A percentile compares a stretch with the other conserved stretches of the same genome.
Evolutionary conservation across 768 basidiomycete species (phyloP).

Genomic region (Pulveroboletus sp.): DNA sequence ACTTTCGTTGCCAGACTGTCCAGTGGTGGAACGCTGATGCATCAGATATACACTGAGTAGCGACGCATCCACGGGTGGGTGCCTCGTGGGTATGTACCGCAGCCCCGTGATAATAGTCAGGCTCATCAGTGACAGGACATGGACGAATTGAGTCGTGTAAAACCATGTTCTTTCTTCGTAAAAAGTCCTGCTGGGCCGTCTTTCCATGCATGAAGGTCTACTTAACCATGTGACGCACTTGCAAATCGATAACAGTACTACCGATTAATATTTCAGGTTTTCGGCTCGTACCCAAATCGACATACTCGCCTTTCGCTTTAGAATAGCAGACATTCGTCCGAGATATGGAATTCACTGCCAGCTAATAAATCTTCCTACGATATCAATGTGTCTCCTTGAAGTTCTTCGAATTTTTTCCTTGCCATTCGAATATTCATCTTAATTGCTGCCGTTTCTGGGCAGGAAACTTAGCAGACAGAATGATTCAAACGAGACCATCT

Average conservation of each 20-base stretch:
- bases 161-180: neutral
- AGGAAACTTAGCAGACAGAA: neutral
- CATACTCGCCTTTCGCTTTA: neutral
- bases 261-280: neutral
- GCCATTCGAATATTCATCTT: slow-evolving; percentile 87
- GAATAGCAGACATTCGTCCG: neutral
- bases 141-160: neutral
- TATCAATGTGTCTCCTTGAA: slow-evolving; percentile 69
- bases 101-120: too few species aligned
- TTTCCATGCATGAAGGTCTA: neutral
- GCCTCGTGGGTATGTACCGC: too few species aligned
- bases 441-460: slow-evolving; percentile 80
- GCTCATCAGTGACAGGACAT: too few species aligned
- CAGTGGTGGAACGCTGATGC: too few species aligned
- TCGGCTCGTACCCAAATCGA: neutral
- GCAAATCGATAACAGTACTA: neutral
- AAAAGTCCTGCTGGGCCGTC: neutral
- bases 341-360: neutral
- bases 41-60: too few species aligned
- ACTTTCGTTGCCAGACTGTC: too few species aligned
- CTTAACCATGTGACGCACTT: neutral
- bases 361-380: slow-evolving; percentile 14
- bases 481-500: neutral
- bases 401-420: slow-evolving; percentile 83
- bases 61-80: too few species aligned